phyloP scores from a whole-genome alignment of 2,329 filamentous ascomycete species.

The Cytospora leucostoma region DNA sequence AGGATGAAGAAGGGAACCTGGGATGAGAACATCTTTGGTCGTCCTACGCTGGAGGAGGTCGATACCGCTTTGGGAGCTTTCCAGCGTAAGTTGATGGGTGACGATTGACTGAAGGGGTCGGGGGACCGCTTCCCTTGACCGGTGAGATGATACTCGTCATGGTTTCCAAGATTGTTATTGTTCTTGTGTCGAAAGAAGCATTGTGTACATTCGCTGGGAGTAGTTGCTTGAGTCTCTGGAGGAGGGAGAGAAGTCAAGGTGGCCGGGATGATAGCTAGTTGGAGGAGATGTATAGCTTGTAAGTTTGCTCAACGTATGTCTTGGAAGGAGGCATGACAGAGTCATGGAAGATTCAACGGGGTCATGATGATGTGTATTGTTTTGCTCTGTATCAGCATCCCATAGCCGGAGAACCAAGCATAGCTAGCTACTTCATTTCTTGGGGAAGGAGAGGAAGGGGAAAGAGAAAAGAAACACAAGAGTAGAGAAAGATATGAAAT shows the following conservation, averaged over 20 bases:
- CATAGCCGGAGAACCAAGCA: too few species aligned
- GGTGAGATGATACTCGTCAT: background rate
- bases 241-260: background rate
- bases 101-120: background rate
- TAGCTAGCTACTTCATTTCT: too few species aligned
- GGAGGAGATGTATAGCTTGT: background rate
- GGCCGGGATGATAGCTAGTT: background rate
- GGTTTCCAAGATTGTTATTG: background rate
- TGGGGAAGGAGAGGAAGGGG: too few species aligned
- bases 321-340: background rate
- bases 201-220: background rate
- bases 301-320: background rate
- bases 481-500: too few species aligned
- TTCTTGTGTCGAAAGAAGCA: background rate
- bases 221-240: background rate
- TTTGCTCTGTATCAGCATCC: too few species aligned
- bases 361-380: too few species aligned
- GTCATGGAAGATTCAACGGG: too few species aligned
- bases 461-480: too few species aligned
- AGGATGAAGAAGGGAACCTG: slow-evolving; percentile 44
- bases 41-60: slow-evolving; percentile 51
- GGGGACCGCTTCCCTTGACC: background rate
- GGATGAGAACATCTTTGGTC: slow-evolving; percentile 52
- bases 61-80: slow-evolving; percentile 34
- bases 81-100: slow-evolving; percentile 2